A percentile compares a stretch with the other conserved stretches of the same genome.
Conservation (phyloP, 2,329 filamentous ascomycete genomes). For the Talaromyces verruculosus region DNA sequence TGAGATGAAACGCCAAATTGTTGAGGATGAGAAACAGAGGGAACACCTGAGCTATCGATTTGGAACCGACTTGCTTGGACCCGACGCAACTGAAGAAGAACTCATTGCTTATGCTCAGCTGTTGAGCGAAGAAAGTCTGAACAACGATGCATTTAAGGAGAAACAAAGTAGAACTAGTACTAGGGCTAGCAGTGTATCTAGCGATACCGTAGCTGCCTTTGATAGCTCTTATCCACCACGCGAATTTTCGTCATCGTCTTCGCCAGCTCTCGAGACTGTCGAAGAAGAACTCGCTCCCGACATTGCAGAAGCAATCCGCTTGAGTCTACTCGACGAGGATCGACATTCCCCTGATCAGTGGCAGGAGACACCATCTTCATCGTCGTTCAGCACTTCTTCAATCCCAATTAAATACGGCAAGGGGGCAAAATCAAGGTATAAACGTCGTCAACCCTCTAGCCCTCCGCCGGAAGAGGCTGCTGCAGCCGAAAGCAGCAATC, state of each 20-base stretch:
- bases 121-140: slow-evolving; percentile 60
- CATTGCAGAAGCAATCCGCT: slow-evolving; percentile 62
- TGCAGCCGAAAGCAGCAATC: slow-evolving; percentile 37
- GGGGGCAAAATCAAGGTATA: slow-evolving; percentile 24
- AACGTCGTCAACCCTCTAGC: slow-evolving; percentile 22
- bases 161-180: slow-evolving; percentile 45
- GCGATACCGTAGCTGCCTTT: slow-evolving; percentile 37
- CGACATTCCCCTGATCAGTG: slow-evolving; percentile 24
- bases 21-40: slow-evolving; percentile 65
- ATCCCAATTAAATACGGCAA: slow-evolving; percentile 42
- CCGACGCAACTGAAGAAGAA: slow-evolving; percentile 60
- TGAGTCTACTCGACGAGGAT: slow-evolving; percentile 46
- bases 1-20: slow-evolving; percentile 73
- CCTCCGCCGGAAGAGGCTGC: slow-evolving; percentile 20
- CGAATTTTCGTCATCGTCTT: slow-evolving; percentile 39
- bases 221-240: slow-evolving; percentile 32
- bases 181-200: slow-evolving; percentile 40
- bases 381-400: slow-evolving; percentile 20
- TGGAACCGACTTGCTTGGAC: slow-evolving; percentile 70
- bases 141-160: slow-evolving; percentile 50
- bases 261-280: slow-evolving; percentile 38
- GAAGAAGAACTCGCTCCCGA: slow-evolving; percentile 57
- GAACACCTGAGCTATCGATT: slow-evolving; percentile 75
- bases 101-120: slow-evolving; percentile 63
- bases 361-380: not conserved